Evolutionary conservation across 2,329 filamentous ascomycete genomes (phyloP), one percentile per base, ranked within the genome.

Genomic region (Scleromitrula shiraiana): DNA sequence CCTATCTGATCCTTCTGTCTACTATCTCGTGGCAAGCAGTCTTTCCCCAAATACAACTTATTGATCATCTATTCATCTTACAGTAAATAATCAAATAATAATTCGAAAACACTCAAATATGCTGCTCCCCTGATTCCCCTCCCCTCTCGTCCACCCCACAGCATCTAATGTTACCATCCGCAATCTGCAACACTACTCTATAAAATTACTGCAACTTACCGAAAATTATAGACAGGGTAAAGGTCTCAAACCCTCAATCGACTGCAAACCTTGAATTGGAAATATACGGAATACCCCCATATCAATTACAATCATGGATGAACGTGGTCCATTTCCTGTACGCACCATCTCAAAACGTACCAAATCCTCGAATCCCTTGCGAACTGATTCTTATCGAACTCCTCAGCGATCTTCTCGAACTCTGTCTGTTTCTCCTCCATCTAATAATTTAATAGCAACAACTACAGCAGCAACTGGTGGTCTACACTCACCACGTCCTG

Each of bases 81-180:
- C 10, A 10, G 19, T 40, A 41, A 39, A 39, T 19, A n/a, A n/a
- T 26, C 35, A n/a, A 33, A 33, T 29, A 40, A n/a, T 4, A 23
- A 23, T 17, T n/a, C 24, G 12, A 26, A 15, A 24, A n/a, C 36
- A n/a, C n/a, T n/a, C n/a, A n/a, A n/a, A n/a, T n/a, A n/a, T n/a
- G n/a, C n/a, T n/a, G n/a, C 29, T 50, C 41, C 37, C 41, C 42
- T 50, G 37, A 39, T 37, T n/a, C n/a, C n/a, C n/a, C n/a, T n/a
- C n/a, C n/a, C n/a, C n/a, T n/a, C n/a, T n/a, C n/a, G n/a, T n/a
- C n/a, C n/a, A n/a, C 24, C 29, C 24, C 43, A 41, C 45, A 53
- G 49, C 49, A n/a, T n/a, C n/a, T n/a, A n/a, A 57, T 57, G 54
- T 51, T 53, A 35, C 41, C 40, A 35, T n/a, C 41, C 19, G 20